Conservation (phyloP, 768 basidiomycete genomes). For the Tulasnella sp. region DNA sequence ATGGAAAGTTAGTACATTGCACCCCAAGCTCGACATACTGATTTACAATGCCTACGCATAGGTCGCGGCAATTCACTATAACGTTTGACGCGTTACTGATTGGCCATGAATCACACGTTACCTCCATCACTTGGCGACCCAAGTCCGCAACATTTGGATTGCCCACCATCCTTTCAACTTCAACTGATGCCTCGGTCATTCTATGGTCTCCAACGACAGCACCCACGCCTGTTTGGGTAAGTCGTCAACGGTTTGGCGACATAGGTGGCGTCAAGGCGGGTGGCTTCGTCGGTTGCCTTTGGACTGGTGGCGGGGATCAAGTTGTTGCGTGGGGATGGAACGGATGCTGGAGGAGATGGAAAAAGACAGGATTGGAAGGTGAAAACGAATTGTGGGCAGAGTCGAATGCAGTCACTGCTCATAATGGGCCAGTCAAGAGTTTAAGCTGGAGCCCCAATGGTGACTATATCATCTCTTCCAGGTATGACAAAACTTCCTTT, state of each 20-base stretch:
- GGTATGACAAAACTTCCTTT: constrained; percentile 36
- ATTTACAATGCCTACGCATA: constrained; percentile 18
- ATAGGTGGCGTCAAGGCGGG: constrained; percentile 76
- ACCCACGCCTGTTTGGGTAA: constrained; percentile 73
- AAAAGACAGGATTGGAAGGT: constrained; percentile 15
- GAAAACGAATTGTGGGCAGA: constrained; percentile 47
- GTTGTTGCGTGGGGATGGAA: constrained; percentile 86
- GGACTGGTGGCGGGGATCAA: constrained; percentile 50
- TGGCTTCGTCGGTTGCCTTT: constrained; percentile 85
- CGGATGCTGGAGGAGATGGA: constrained; percentile 88
- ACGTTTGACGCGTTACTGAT: constrained; percentile 88
- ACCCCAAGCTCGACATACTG: neutral
- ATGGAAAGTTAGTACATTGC: constrained; percentile 28
- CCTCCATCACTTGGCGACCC: constrained; percentile 75
- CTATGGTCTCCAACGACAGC: constrained; percentile 50
- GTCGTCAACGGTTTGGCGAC: constrained; percentile 82
- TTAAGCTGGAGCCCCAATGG: constrained; percentile 80
- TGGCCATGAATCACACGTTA: constrained; percentile 92
- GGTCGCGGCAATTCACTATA: constrained; percentile 49
- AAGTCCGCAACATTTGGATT: constrained; percentile 1
- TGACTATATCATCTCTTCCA: constrained; percentile 71
- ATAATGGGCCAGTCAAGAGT: constrained; percentile 64
- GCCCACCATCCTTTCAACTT: constrained; percentile 75
- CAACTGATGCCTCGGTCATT: constrained; percentile 90
- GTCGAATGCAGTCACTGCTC: constrained; percentile 69